Evolutionary conservation across 495 filamentous ascomycete species (phyloP), one percentile per base, ranked within the genome.

Genomic region (Monascus purpureus): DNA sequence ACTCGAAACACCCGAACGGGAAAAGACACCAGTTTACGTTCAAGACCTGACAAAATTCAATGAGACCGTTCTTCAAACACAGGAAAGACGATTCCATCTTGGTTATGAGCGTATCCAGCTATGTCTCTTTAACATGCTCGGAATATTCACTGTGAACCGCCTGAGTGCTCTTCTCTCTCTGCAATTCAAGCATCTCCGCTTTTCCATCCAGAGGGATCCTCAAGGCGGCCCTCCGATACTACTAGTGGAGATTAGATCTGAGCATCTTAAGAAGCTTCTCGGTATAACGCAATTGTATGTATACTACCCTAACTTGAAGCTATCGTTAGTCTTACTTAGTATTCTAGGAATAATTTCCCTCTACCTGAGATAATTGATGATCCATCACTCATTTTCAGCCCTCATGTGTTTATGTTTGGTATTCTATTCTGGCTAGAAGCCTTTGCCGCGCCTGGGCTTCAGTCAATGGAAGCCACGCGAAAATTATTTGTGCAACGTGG

Each of bases 341-440:
- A n/a, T n/a, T n/a, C n/a, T 12, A 51, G 39, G 14, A 48, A 45
- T 33, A 40, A 13, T 18, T 48, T 48, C 30, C 0, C 17, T 1
- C 15, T 51, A 24, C 47, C 42, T 5, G 39, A 51, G 32, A 43
- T 48, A 25, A 48, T 51, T 36, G 47, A 37, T 29, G 32, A 50
- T 25, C 44, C 35, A 16, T 35, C 39, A 8, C 41, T 46, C n/a
- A 25, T 47, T 6, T 43, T 50, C 14, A 41, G 19, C 15, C 35
- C 35, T 2, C 20, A 37, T 26, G 25, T 28, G 11, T 37, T 37
- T 25, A 28, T 37, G 6, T 29, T 37, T 1, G 35, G 35, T 8
- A 14, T 37, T 11, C 20, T 37, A 1, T 37, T 31, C 26, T 17
- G 13, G 7, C 15, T 23, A 13, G 12, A 18, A 2, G 35, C 28